Evolutionary conservation across 1,284 basidiomycete genomes (phyloP).

Genomic region (Austroboletus niveus): DNA sequence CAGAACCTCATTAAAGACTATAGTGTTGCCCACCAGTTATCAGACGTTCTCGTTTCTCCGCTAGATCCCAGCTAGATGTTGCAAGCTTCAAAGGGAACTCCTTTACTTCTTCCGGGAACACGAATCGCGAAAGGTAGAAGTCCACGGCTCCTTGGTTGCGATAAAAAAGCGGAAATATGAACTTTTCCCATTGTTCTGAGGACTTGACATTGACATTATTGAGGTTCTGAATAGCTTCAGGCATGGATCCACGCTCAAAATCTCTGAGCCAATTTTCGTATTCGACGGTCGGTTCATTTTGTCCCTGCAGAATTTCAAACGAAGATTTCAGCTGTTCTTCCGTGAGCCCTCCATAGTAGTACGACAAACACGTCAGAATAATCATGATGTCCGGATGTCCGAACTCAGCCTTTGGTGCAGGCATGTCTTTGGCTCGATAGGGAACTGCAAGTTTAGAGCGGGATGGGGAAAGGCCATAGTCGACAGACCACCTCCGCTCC

Average conservation of each 20-base stretch:
- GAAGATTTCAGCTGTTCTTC: conserved; percentile 35
- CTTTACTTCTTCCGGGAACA: conserved; percentile 27
- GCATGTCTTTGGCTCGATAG: conserved; percentile 18
- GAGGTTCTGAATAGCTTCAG: conserved; percentile 16
- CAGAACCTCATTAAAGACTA: background rate
- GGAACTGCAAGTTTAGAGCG: conserved; percentile 28
- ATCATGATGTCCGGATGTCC: conserved; percentile 52
- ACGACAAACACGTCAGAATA: conserved; percentile 45
- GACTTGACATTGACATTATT: conserved; percentile 39
- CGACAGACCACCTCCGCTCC: conserved; percentile 45
- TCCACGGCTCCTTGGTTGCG: conserved; percentile 41
- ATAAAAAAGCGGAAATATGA: conserved; percentile 36
- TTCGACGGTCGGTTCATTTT: conserved; percentile 41
- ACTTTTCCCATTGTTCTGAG: conserved; percentile 28
- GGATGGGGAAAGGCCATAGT: conserved; percentile 40
- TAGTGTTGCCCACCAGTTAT: conserved; percentile 3
- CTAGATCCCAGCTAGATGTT: too few relatives aligned
- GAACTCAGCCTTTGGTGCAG: conserved; percentile 46
- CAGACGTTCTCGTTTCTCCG: background rate
- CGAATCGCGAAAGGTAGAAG: conserved; percentile 41
- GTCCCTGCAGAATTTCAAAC: conserved; percentile 39
- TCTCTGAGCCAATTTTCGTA: conserved; percentile 42
- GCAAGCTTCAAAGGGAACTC: too few relatives aligned
- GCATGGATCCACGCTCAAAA: conserved; percentile 16
- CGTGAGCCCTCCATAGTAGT: conserved; percentile 48